Evolutionary conservation across 768 basidiomycete genomes (phyloP), one percentile per base, ranked within the genome.

Genomic region (Leccinellum rugosiceps): DNA sequence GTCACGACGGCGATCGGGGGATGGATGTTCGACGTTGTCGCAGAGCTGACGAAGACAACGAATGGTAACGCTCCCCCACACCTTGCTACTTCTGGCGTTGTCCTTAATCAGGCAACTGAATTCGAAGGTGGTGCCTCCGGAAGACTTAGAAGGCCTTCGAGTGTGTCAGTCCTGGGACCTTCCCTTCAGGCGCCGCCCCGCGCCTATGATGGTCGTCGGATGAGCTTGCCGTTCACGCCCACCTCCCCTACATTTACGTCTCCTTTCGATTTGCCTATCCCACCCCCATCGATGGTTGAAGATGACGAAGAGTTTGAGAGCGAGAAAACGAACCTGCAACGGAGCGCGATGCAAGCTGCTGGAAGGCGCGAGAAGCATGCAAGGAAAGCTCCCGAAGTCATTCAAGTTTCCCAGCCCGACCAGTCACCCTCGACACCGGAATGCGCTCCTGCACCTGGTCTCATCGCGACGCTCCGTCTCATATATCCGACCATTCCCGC

Each of bases 21-120:
- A 61, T 92, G 91, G 91, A 91, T 92, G 90, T 82, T 90, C 56
- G 89, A 93, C 35, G 90, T 80, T 56, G 79, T 92, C 34, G 79
- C 83, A 0, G 88, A 89, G 48, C 72, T 91, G 19, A 85, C 85
- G 1, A 73, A 71, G 52, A 64, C 72, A 4, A 57, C 51, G 3
- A 50, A 57, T 25, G 44, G 9, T 15, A 45, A 30, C 15, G 17
- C 49, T 50, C 65, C 69, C 4, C 59, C 65, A 6, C 53, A 57
- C 10, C 65, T 74, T 3, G 63, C 68, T 17, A 25, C 67, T 8
- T 19, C 57, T 56, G 28, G 23, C 21, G 43, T 13, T 19, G 63
- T 23, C 58, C 19, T 74, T 69, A 65, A 65, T 64, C 21, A 53
- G 50, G 55, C 51, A 45, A 49, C 64, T 15, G 51, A 61, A 52